Base-by-base conservation (phyloP, 2,329 filamentous ascomycete species). In the Aaosphaeria pasadenensis region DNA sequence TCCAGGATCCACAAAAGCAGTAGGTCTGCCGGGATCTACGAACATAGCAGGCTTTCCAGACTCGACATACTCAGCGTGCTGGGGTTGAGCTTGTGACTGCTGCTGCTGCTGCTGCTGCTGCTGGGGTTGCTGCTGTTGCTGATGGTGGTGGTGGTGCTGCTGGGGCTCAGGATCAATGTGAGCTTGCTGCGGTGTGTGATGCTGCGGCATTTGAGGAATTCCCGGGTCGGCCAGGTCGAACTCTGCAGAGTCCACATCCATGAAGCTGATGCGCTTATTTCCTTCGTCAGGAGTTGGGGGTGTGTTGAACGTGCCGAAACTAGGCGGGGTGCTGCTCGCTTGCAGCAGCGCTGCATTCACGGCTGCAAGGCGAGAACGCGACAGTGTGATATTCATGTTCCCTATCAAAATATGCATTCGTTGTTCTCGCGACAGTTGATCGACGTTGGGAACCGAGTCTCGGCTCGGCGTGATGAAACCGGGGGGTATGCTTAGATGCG, bases 391-490 rank as follows among this genome's bases (percentile, higher is more conserved):
- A 30, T 66, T 62, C 5, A 64, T 59, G 30, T 64, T 59, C 7
- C 66, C 66, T 39, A 61, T 69, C 6, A 69, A 58, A 11, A 68
- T 62, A n/a, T 66, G 59, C 64, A 69, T 67, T 3, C 64, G 61
- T 45, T 68, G 63, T 49, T 67, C 63, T 9, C 61, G 59, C 6
- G 64, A 59, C 35, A 69, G 43, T 31, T 58, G 59, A 46, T 64
- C 59, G 28, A 65, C 53, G 39, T 67, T 58, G 24, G 61, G 60
- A 5, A 70, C 60, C 4, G 67, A 69, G 44, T 70, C 67, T 48
- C 59, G 56, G 31, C 66, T 69, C 2, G 67, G 67, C 1, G 58
- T 62, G 30, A 69, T 53, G 45, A 70, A 69, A 6, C 65, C 67
- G 7, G 46, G 45, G n/a, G 66, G 67, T 13, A 66, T 38, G 48